These are phyloP conservation scores for Microglena sp. DNA, from an alignment of 139 green algal genomes.

Conservation along the genomic window DNA sequence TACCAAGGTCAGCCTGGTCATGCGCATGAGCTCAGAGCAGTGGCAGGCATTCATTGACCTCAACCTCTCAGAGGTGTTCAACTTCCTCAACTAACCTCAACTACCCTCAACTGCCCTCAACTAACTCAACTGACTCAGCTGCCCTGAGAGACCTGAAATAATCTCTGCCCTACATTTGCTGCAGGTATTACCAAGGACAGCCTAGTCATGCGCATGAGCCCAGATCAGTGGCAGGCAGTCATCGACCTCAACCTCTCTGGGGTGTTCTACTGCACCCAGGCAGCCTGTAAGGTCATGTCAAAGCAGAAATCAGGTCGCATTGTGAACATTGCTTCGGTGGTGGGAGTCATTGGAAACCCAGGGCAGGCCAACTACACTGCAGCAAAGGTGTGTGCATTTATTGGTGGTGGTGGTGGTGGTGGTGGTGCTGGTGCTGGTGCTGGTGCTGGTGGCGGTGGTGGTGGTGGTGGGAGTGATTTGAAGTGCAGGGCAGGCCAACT, in stretches of 20 bases:
- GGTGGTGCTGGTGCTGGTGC: too few species aligned
- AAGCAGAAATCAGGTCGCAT: conserved; percentile 88
- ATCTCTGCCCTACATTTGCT: too few species aligned
- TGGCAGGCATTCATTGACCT: conserved; percentile 82
- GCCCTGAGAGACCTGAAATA: too few species aligned
- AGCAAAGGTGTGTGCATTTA: conserved; percentile 70
- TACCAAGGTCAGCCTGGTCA: conserved; percentile 72
- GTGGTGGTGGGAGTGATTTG: too few species aligned
- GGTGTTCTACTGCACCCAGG: too few species aligned
- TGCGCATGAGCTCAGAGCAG: conserved; percentile 83
- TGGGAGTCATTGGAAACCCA: conserved; percentile 90
- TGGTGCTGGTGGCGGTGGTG: too few species aligned
- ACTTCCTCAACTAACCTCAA: too few species aligned
- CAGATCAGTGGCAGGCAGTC: conserved; percentile 86
- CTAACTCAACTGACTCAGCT: too few species aligned
- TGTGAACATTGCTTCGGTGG: conserved; percentile 96
- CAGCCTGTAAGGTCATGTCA: conserved; percentile 84
- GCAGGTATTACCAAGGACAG: conserved; percentile 86
- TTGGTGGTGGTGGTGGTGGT: too few species aligned
- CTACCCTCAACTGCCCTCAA: too few species aligned
- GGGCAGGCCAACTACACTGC: conserved; percentile 38
- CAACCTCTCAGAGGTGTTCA: conserved; percentile 85
- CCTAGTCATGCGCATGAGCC: conserved; percentile 98
- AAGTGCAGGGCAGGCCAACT: too few species aligned
- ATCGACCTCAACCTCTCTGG: conserved; percentile 88